These are phyloP conservation scores for Royoungia palumana DNA, from an alignment of 768 basidiomycete species.

Conservation along the genomic window DNA sequence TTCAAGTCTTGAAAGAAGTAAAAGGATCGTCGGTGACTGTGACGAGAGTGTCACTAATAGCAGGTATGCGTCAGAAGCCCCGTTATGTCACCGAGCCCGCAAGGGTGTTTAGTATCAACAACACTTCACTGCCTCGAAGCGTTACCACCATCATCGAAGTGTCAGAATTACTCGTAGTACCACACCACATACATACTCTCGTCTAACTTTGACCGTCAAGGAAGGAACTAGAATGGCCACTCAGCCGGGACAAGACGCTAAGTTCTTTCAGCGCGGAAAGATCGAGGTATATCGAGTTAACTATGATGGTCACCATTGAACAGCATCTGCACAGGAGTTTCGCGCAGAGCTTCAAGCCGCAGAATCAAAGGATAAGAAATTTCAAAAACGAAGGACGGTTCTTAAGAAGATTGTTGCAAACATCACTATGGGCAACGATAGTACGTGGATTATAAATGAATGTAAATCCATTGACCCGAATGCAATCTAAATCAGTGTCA, in stretches of 20 bases:
- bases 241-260: constrained; percentile 80
- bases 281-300: constrained; percentile 59
- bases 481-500: constrained; percentile 61
- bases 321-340: constrained; percentile 60
- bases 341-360: constrained; percentile 88
- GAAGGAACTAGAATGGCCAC: constrained; percentile 34
- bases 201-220: neutral
- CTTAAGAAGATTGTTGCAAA: constrained; percentile 98
- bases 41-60: too few species aligned
- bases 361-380: constrained; percentile 96
- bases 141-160: neutral
- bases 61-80: too few species aligned
- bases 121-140: too few species aligned
- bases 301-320: constrained; percentile 10
- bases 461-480: constrained; percentile 12
- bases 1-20: too few species aligned
- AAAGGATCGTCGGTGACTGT: too few species aligned
- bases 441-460: constrained; percentile 49
- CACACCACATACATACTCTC: constrained; percentile 2
- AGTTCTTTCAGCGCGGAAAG: constrained; percentile 89
- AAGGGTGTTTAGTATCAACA: too few species aligned
- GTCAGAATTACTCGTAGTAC: neutral
- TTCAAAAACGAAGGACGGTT: constrained; percentile 85
- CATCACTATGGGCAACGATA: constrained; percentile 99
- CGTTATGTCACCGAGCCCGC: neutral